Evolutionary conservation across 768 basidiomycete species (phyloP), one percentile per base, ranked within the genome.

Genomic region (Suillus occidentalis): DNA sequence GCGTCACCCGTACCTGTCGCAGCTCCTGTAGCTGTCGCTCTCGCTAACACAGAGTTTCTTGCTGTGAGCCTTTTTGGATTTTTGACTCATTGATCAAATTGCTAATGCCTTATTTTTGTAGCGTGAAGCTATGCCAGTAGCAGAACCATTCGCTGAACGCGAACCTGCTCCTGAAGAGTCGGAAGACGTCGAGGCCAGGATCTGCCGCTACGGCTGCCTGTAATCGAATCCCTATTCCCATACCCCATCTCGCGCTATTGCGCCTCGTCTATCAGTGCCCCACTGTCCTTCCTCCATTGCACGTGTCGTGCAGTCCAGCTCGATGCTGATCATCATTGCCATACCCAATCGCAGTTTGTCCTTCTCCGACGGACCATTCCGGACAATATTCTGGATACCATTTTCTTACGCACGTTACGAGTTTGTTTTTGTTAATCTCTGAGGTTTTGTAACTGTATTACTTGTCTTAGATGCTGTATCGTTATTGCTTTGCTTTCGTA

Each of bases 1-100:
- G 71, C 75, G 8, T 77, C 75, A 12, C 75, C 75, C 7, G 25
- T 75, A 5, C 73, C 76, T 28, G 58, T 67, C 1, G 66, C 65
- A 14, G 68, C 18, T 12, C 66, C 67, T 34, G 70, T 59, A 3
- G 66, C 52, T n/a, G 42, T 62, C 50, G 13, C 28, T 1, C 4
- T 2, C 53, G 25, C 36, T n/a, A 42, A 62, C 4, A 9, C 53
- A 5, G 68, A 67, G 4, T 6, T 77, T 22, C 5, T 65, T 8
- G 65, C 42, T 67, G 74, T 77, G 34, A 63, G 76, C 42, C 47
- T n/a, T 45, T 22, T 14, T 36, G n/a, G 2, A 22, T 62, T 61
- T 40, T 61, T 40, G 20, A 9, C 28, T 37, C 5, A 12, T 55
- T 12, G n/a, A 50, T 39, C 42, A 16, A 4, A 25, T 34, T 25